Base-by-base conservation (phyloP, 257 asterid genomes). In the Ligustrum vulgare region DNA sequence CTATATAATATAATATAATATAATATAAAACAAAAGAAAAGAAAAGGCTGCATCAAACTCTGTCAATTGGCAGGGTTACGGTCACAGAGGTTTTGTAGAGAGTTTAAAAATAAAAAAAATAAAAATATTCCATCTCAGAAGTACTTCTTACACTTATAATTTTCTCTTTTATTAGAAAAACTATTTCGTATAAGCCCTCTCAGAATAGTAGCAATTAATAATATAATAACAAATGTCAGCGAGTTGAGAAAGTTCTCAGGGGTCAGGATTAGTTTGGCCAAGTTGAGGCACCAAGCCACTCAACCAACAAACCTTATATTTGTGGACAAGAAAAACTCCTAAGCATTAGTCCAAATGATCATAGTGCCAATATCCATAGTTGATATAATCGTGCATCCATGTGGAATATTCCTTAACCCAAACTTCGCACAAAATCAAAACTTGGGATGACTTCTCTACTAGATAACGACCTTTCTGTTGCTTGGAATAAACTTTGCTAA, bases 401-500 rank as follows among this genome's bases (percentile, higher is more conserved):
- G 23, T 51, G 3, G n/a, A 67, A n/a, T 34, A 54, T 41, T 31
- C 49, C 25, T 70, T 28, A 64, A 35, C 45, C 34, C 18, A 22
- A 49, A 71, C 58, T 47, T 33, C 16, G 37, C 35, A 15, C 33
- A 5, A 13, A 41, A 45, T 32, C 36, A 11, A 11, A 8, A 20
- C 4, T 56, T 56, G n/a, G 25, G 64, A 56, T 56, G 64, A 37
- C 25, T 13, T 25, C 45, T 6, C 28, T 6, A 65, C 64, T 18
- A 18, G 64, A 20, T 56, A 56, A 18, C 31, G n/a, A 20, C 25
- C 18, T 56, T 20, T 49, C 11, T 43, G 72, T 41, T 31, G 66
- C 70, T 74, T 74, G 13, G 28, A 74, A 75, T 54, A 72, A 23
- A 20, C 16, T 58, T 58, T 58, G 62, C 7, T 25, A 75, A 49